Percentiles rank a stretch among this genome's conserved stretches.
Conservation (phyloP, 257 asterid genomes). For the Plectranthus barbatus region DNA sequence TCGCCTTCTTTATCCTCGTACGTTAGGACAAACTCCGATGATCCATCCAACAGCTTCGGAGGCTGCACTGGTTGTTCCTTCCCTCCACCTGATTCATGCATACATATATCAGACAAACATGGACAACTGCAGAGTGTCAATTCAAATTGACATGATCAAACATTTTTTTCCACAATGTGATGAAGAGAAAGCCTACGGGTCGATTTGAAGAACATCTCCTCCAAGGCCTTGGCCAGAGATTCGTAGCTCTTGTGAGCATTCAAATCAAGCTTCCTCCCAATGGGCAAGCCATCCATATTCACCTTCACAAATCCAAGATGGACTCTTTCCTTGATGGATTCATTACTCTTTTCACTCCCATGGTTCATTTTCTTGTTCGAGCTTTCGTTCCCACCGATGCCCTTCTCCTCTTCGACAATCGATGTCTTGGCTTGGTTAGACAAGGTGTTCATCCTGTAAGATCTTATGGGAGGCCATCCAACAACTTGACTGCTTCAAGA, state of each 20-base stretch:
- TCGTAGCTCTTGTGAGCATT: constrained; percentile 62
- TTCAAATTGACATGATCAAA: no score
- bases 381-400: constrained; percentile 46
- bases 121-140: background rate
- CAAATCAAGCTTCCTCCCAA: constrained; percentile 80
- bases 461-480: constrained; percentile 93
- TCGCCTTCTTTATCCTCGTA: constrained; percentile 87
- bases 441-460: constrained; percentile 66
- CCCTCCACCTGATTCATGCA: constrained; percentile 32
- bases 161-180: no score
- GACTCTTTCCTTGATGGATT: constrained; percentile 31
- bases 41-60: constrained; percentile 64
- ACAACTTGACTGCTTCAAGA: constrained; percentile 68
- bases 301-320: constrained; percentile 69
- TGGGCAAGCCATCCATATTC: constrained; percentile 73
- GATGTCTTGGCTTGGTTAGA: constrained; percentile 51
- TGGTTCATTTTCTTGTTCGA: constrained; percentile 57
- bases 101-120: background rate
- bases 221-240: constrained; percentile 47
- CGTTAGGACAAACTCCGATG: constrained; percentile 71
- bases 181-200: constrained; percentile 21
- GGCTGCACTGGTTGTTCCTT: constrained; percentile 38
- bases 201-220: constrained; percentile 63
- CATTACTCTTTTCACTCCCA: constrained; percentile 34
- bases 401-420: constrained; percentile 41